Evolutionary conservation across 805 yeast genomes (phyloP).

Genomic region (Naumovozyma baii): DNA sequence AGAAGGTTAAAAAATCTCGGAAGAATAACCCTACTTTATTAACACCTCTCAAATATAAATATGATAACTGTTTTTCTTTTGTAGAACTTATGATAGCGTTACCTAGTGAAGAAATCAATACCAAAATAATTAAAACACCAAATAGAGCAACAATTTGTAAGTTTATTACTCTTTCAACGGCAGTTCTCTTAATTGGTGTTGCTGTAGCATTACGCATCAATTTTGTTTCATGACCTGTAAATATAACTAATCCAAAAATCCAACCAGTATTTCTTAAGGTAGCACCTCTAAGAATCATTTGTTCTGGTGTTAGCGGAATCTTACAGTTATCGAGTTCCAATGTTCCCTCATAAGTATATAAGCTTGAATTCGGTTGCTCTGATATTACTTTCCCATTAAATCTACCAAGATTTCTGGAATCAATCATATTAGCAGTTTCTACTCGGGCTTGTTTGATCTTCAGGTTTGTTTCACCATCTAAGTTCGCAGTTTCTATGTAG

Average conservation of each 20-base stretch:
- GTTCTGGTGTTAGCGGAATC: conserved; percentile 81
- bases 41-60: conserved; percentile 59
- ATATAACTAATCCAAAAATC: conserved; percentile 88
- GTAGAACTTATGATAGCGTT: conserved; percentile 65
- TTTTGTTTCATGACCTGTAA: conserved; percentile 97
- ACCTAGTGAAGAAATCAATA: conserved; percentile 79
- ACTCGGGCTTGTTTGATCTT: conserved; percentile 83
- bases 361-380: conserved; percentile 88
- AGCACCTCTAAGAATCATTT: conserved; percentile 88
- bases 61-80: conserved; percentile 40
- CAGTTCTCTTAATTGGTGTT: conserved; percentile 93
- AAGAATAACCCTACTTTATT: conserved; percentile 66
- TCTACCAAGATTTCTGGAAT: conserved; percentile 47
- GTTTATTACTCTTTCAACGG: conserved; percentile 91
- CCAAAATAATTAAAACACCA: conserved; percentile 60
- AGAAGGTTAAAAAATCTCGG: conserved; percentile 78
- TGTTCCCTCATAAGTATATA: conserved; percentile 93
- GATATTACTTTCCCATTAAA: conserved; percentile 57
- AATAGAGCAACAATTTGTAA: conserved; percentile 84
- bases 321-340: conserved; percentile 43
- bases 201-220: conserved; percentile 98
- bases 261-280: conserved; percentile 88
- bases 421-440: conserved; percentile 66
- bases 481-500: conserved; percentile 92
- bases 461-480: conserved; percentile 95